Evolutionary conservation across 768 basidiomycete species (phyloP).

Genomic region (Pleurotus sapidus): DNA sequence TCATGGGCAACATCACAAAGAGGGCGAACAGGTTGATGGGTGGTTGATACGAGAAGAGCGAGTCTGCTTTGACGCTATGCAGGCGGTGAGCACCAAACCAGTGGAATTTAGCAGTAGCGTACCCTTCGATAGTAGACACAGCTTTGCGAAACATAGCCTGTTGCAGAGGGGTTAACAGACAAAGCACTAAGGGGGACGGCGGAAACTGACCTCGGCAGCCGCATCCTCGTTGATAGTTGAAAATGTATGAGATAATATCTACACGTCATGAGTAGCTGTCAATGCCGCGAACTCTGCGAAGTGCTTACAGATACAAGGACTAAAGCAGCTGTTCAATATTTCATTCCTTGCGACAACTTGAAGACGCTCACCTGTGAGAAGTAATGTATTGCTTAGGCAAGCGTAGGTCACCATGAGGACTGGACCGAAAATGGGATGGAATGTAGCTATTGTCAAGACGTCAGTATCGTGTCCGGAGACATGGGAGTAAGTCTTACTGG

Average conservation of each 20-base stretch:
- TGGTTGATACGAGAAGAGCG: conserved; percentile 90
- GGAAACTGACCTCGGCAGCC: conserved; percentile 75
- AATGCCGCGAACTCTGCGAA: neutral
- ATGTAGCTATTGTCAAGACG: conserved; percentile 43
- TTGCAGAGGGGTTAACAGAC: conserved; percentile 3
- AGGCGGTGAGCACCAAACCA: neutral
- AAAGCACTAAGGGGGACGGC: neutral
- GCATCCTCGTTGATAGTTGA: conserved; percentile 92
- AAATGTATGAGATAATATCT: conserved; percentile 96
- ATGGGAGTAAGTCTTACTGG: conserved; percentile 49
- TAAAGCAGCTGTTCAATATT: conserved; percentile 21
- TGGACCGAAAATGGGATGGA: conserved; percentile 89
- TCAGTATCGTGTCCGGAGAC: neutral
- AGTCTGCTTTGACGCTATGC: conserved; percentile 81
- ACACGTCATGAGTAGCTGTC: neutral
- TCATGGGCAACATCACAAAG: conserved; percentile 82
- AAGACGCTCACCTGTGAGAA: conserved; percentile 67
- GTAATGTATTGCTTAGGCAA: conserved; percentile 86
- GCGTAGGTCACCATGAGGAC: conserved; percentile 90
- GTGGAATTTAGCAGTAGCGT: conserved; percentile 12
- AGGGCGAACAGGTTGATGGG: conserved; percentile 90
- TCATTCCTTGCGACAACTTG: conserved; percentile 1
- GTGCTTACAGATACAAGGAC: conserved; percentile 74
- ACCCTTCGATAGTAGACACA: conserved; percentile 94
- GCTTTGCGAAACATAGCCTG: conserved; percentile 95